These are phyloP conservation scores for Aspergillus carbonarius DNA, from an alignment of 2,329 filamentous ascomycete species.

Conservation along the genomic window DNA sequence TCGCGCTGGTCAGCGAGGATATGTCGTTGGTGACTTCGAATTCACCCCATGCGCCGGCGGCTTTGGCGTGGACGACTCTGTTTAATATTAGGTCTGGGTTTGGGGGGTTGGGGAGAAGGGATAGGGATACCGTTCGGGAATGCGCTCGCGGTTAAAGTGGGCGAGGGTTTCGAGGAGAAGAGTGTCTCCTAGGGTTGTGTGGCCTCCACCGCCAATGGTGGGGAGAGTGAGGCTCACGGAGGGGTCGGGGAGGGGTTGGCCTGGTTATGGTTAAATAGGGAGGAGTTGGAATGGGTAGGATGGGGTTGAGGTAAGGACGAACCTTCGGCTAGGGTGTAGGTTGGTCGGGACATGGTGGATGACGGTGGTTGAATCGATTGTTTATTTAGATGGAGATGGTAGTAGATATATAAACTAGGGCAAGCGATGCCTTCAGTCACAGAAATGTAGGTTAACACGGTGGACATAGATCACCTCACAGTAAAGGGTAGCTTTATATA, in stretches of 20 bases:
- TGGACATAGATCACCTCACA: too few relatives aligned
- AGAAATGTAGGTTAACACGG: too few relatives aligned
- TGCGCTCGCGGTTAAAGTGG: slow-evolving; percentile 62
- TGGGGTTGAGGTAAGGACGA: too few relatives aligned
- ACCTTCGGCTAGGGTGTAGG: slow-evolving; percentile 31
- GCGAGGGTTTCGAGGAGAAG: slow-evolving; percentile 62
- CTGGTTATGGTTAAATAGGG: too few relatives aligned
- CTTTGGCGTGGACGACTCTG: slow-evolving; percentile 60
- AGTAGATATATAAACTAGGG: too few relatives aligned
- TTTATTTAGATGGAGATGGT: too few relatives aligned
- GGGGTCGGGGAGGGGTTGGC: slow-evolving; percentile 27
- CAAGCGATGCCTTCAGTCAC: too few relatives aligned
- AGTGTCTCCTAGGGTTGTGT: slow-evolving; percentile 56
- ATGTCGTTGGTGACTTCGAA: slow-evolving; percentile 63
- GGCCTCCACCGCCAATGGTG: slow-evolving; percentile 33
- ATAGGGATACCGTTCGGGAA: slow-evolving; percentile 52
- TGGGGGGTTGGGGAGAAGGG: background rate
- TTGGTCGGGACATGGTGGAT: slow-evolving; percentile 15
- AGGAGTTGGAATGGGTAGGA: too few relatives aligned
- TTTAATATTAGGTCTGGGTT: background rate
- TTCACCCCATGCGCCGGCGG: slow-evolving; percentile 57
- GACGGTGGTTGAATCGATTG: background rate
- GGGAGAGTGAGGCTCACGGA: slow-evolving; percentile 25
- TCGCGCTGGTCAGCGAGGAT: slow-evolving; percentile 55
- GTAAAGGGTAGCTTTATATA: too few relatives aligned